These are phyloP conservation scores for Seiridium unicorne DNA, from an alignment of 2,329 filamentous ascomycete genomes.

Conservation along the genomic window DNA sequence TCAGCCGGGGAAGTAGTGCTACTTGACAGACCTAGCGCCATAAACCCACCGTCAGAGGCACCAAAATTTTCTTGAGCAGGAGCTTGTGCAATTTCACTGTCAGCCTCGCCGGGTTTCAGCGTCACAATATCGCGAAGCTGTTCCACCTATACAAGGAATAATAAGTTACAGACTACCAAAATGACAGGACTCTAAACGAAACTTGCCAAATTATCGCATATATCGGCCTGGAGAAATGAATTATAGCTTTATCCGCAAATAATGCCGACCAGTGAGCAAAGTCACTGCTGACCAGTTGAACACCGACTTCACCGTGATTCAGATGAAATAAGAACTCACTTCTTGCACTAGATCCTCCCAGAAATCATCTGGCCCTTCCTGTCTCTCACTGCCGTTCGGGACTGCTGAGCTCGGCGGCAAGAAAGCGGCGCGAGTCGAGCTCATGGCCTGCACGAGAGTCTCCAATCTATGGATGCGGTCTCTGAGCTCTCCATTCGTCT, in stretches of 20 bases:
- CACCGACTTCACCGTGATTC: no score
- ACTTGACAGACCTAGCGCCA: neutral
- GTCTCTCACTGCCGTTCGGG: neutral
- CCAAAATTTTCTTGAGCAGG: neutral
- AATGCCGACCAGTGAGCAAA: no score
- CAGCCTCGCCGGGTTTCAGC: neutral
- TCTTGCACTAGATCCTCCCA: constrained; percentile 2
- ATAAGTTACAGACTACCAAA: neutral
- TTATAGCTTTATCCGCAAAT: neutral
- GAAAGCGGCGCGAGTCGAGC: neutral
- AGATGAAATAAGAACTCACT: neutral
- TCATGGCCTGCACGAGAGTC: neutral
- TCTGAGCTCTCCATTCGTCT: neutral
- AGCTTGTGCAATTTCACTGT: neutral
- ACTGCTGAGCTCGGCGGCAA: neutral
- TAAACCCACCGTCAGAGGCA: neutral
- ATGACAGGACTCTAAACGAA: no score
- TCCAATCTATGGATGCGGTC: neutral
- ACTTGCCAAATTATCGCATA: no score
- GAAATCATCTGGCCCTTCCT: constrained; percentile 1
- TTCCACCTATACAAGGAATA: neutral
- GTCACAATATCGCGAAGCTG: neutral
- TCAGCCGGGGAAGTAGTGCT: neutral
- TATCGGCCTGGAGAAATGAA: neutral
- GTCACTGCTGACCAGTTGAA: no score